Percentiles rank a stretch among this genome's conserved stretches.
These are phyloP conservation scores for Hymenoscyphus albidus DNA, from an alignment of 2,329 filamentous ascomycete genomes.

Conservation along the genomic window DNA sequence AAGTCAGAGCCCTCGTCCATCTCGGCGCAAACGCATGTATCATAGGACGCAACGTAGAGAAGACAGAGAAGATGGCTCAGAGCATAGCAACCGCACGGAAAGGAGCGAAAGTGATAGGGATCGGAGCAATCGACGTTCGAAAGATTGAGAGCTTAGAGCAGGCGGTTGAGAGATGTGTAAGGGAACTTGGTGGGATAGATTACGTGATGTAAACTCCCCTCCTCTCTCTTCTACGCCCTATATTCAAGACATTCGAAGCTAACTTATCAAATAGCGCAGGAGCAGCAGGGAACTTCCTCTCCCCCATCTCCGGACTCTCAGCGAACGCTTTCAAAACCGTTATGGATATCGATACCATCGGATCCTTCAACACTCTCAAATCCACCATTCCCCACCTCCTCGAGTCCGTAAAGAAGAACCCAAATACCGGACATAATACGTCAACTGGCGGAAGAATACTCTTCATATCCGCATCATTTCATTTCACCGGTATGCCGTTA, in stretches of 20 bases:
- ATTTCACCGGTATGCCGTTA: conserved; percentile 81
- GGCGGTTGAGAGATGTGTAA: conserved; percentile 74
- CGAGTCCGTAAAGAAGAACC: conserved; percentile 60
- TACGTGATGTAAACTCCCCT: conserved; percentile 70
- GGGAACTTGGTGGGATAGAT: conserved; percentile 84
- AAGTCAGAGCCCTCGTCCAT: conserved; percentile 85
- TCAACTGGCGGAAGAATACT: conserved; percentile 74
- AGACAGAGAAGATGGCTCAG: conserved; percentile 75
- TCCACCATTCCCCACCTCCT: conserved; percentile 80
- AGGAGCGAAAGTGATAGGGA: conserved; percentile 80
- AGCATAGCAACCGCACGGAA: conserved; percentile 76
- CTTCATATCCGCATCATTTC: conserved; percentile 85
- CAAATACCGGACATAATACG: conserved; percentile 56
- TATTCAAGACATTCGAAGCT: neutral
- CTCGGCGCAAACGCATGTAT: conserved; percentile 94
- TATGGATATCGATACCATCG: conserved; percentile 92
- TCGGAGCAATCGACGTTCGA: conserved; percentile 77
- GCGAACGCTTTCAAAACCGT: conserved; percentile 92
- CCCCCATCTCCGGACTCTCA: conserved; percentile 75
- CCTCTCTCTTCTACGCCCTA: neutral
- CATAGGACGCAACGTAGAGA: conserved; percentile 81
- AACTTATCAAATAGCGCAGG: conserved; percentile 61
- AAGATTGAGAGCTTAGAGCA: conserved; percentile 64
- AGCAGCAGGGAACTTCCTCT: conserved; percentile 92
- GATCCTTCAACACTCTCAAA: conserved; percentile 93